These are phyloP conservation scores for Mollisiaceae sp. DNA, from an alignment of 2,329 filamentous ascomycete species.

Conservation along the genomic window DNA sequence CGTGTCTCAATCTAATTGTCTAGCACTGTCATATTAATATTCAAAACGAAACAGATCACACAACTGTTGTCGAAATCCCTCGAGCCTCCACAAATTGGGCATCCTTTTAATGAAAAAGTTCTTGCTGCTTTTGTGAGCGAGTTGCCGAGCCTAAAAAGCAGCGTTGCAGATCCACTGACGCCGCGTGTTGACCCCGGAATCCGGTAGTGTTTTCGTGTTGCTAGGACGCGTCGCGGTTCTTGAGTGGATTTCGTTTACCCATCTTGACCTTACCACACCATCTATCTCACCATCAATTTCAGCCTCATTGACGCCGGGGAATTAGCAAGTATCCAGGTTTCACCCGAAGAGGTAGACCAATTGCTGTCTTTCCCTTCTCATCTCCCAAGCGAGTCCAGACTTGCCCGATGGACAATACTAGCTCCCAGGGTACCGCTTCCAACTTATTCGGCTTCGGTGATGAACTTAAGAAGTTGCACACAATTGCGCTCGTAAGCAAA, in stretches of 20 bases:
- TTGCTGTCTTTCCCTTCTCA: not conserved
- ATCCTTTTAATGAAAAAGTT: too few species aligned
- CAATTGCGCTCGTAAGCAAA: not conserved
- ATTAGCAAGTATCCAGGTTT: not conserved
- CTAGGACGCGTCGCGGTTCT: not conserved
- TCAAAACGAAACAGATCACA: not conserved
- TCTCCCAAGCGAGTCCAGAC: not conserved
- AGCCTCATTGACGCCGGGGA: slow-evolving; percentile 1
- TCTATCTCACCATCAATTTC: not conserved
- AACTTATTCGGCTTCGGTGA: not conserved
- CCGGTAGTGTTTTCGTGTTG: not conserved
- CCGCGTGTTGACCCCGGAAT: not conserved
- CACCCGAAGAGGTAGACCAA: not conserved
- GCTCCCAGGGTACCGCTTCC: not conserved
- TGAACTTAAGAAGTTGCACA: not conserved
- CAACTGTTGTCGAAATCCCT: not conserved
- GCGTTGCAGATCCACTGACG: not conserved
- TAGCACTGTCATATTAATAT: not conserved
- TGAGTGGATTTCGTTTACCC: not conserved
- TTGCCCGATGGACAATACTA: not conserved
- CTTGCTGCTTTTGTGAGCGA: not conserved
- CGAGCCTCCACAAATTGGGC: too few species aligned
- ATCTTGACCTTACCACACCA: not conserved
- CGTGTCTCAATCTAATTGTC: not conserved
- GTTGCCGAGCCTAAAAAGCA: not conserved